Evolutionary conservation across 2,329 filamentous ascomycete genomes (phyloP).

Genomic region (Phialophora macrospora): DNA sequence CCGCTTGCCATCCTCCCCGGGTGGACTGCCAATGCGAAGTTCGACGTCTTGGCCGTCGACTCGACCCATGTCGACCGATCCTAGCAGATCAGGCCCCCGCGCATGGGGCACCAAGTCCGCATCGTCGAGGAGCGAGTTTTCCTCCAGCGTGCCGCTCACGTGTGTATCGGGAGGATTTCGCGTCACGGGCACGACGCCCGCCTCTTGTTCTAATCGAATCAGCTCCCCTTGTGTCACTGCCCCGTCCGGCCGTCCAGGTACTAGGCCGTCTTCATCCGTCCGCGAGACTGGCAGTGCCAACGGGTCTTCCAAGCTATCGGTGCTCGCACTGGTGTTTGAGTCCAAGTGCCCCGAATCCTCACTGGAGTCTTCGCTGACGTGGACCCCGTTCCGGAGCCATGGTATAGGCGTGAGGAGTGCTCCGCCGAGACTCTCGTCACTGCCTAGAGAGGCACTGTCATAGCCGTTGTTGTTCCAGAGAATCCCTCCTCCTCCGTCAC

Average conservation of each 20-base stretch:
- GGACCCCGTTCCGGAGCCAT: conserved; percentile 67
- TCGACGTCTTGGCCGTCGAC: conserved; percentile 61
- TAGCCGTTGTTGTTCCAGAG: conserved; percentile 45
- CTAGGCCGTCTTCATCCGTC: conserved; percentile 27
- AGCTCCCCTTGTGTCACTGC: conserved; percentile 83
- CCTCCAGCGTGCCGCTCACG: conserved; percentile 43
- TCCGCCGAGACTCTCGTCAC: conserved; percentile 86
- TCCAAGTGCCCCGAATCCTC: conserved; percentile 28
- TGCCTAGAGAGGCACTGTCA: conserved; percentile 61
- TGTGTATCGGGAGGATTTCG: conserved; percentile 47
- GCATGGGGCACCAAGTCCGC: conserved; percentile 70
- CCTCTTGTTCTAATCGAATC: conserved; percentile 82
- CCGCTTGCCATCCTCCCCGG: conserved; percentile 18
- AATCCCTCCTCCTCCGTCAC: conserved; percentile 48
- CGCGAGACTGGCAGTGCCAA: conserved; percentile 24
- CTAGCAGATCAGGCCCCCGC: conserved; percentile 81
- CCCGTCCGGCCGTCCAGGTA: conserved; percentile 48
- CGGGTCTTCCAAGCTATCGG: conserved; percentile 28
- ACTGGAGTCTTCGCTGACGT: conserved; percentile 39
- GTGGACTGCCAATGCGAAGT: conserved; percentile 44
- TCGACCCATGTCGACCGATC: conserved; percentile 82
- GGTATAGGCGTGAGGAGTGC: conserved; percentile 92
- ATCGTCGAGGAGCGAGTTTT: conserved; percentile 49
- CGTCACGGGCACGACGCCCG: conserved; percentile 73
- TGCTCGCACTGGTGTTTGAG: conserved; percentile 25